Base-by-base conservation (phyloP, 2,329 filamentous ascomycete genomes). In the Cordyceps cateniannulata region DNA sequence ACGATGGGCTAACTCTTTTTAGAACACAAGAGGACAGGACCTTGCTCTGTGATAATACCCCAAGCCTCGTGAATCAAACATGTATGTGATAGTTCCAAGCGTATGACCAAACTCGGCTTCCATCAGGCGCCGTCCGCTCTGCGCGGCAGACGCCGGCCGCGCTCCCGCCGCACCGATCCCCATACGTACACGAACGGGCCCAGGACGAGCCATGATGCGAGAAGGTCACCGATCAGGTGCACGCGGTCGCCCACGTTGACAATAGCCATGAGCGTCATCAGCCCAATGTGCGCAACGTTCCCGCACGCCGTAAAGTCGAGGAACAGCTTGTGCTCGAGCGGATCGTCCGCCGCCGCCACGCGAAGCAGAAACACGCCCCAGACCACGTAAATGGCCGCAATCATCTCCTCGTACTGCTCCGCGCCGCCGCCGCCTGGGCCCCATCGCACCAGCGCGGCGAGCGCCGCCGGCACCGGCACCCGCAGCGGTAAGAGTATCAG, bases 381-480 rank as follows among this genome's bases (percentile, higher is more conserved):
- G 38, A 59, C 48, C 1, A 59, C 8, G 56, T 59, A 59, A 14
- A 51, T 22, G 29, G 25, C 24, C 18, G 47, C 45, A 42, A 59
- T 59, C 56, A 51, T 59, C 56, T 59, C 56, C 56, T 59, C 56
- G 56, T 59, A 59, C 56, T 59, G 56, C 48, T 59, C 56, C 7
- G 22, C 32, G 56, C 56, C 56, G 25, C 56, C 32, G 56, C 56
- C 56, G 25, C 56, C 56, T 12, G 56, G 56, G 38, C 56, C 56
- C 56, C 56, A 44, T 32, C 56, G 32, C 9, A 58, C n/a, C 22
- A 44, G 42, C 42, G 42, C 42, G 42, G 42, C 42, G 18, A 59
- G 32, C 20, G 48, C 32, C 3, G 47, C 18, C 18, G 47, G 56
- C 24, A 42, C 8, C 10, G 29, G 42, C 32, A 51, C 32, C 20